Evolutionary conservation across 2,329 filamentous ascomycete species (phyloP), one percentile per base, ranked within the genome.

Genomic region (Colletotrichum chlorophyti): DNA sequence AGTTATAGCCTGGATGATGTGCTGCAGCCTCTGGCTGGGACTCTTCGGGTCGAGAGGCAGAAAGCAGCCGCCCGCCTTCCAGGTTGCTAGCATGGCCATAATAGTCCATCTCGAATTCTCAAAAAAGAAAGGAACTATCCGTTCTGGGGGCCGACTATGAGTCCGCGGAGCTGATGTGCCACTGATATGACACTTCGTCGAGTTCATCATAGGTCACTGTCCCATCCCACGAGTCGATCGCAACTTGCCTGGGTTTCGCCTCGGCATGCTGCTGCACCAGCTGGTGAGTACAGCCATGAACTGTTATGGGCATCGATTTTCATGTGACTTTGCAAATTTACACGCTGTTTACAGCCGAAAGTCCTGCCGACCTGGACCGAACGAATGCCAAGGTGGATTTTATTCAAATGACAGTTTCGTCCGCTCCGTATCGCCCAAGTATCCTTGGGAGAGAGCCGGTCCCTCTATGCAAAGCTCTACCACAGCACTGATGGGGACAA

Each of bases 401-500:
- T 4, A 14, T 12, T 50, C 46, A 5, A 72, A 29, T 59, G 65
- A 23, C 2, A 8, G 65, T 57, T 65, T 42, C 7, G 61, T 67
- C 65, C 61, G 60, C 5, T 67, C 69, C 8, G 52, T 29, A 26
- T 65, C 60, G 2, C 52, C 45, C 8, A 60, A n/a, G 23, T 60
- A 60, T 6, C 55, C 38, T 27, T 68, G 26, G 52, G 46, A 11
- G 11, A 42, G 17, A 45, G 27, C 37, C 2, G 50, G 51, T 1
- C 58, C 58, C 9, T 57, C 57, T 9, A 57, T 60, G 29, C 58
- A 48, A 21, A 57, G 24, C 41, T 60, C 58, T 12, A 51, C 58
- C 1, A 68, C 58, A 3, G 51, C 55, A 7, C 70, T 70, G 31
- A 62, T 57, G 6, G 72, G 70, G 34, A 68, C 63, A 8, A 74